Evolutionary conservation across 2,329 filamentous ascomycete species (phyloP).

Genomic region (Xylaria sp.): DNA sequence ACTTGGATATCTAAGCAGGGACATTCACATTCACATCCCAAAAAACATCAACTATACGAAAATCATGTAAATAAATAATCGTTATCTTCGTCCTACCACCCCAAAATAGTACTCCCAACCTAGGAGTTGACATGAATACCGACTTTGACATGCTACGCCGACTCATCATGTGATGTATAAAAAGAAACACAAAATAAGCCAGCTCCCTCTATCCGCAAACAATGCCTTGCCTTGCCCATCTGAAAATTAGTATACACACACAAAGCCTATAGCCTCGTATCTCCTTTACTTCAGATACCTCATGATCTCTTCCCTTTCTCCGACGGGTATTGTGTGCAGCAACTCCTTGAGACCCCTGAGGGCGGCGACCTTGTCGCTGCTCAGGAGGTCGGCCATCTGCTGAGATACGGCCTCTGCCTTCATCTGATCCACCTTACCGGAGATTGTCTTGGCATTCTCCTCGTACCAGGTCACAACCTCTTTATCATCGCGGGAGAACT

Average conservation of each 20-base stretch:
- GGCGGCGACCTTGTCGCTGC: slow-evolving; percentile 69
- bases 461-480: slow-evolving; percentile 96
- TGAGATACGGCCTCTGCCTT: slow-evolving; percentile 74
- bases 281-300: slow-evolving; percentile 61
- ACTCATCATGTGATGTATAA: background rate
- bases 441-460: slow-evolving; percentile 85
- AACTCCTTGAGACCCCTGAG: slow-evolving; percentile 90
- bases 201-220: background rate
- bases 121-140: background rate
- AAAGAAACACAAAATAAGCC: background rate
- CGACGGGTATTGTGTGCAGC: slow-evolving; percentile 85
- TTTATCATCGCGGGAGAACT: slow-evolving; percentile 82
- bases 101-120: background rate
- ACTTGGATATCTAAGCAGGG: too few relatives aligned
- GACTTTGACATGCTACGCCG: background rate
- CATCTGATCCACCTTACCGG: slow-evolving; percentile 84
- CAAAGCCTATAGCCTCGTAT: background rate
- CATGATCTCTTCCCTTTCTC: slow-evolving; percentile 87
- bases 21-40: too few relatives aligned
- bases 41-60: background rate
- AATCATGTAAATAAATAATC: background rate
- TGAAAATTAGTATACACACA: slow-evolving; percentile 19
- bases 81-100: background rate
- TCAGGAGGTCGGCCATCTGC: slow-evolving; percentile 60
- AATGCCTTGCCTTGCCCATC: background rate